Evolutionary conservation across 1,284 basidiomycete genomes (phyloP).

Genomic region (Ceratorhiza oryzae-sativae): DNA sequence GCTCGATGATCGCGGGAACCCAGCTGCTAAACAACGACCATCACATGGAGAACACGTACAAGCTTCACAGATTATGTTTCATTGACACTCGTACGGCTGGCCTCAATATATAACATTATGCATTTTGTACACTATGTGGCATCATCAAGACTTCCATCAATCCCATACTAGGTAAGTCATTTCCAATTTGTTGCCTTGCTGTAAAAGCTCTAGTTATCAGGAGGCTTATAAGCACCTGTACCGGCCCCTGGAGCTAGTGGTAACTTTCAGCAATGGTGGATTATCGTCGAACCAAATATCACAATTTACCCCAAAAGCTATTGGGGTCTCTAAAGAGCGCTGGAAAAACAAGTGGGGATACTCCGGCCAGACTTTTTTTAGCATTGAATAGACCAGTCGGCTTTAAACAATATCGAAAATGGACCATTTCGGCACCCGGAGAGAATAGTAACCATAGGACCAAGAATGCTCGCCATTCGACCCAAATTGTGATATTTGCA

Average conservation of each 20-base stretch:
- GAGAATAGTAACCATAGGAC: no score
- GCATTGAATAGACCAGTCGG: neutral
- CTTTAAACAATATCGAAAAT: neutral
- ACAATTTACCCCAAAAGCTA: slow-evolving; percentile 2
- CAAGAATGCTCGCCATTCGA: no score
- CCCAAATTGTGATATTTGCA: no score
- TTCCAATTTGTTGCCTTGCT: no score
- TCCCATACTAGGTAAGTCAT: no score
- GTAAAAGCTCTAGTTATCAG: no score
- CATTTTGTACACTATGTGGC: neutral
- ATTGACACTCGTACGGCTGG: neutral
- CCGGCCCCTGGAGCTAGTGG: no score
- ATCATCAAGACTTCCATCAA: neutral
- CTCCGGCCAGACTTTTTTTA: slow-evolving; percentile 4
- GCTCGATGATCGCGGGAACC: neutral
- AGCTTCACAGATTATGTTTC: slow-evolving; percentile 4
- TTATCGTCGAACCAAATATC: neutral
- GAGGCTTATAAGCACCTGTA: no score
- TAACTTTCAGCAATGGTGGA: slow-evolving; percentile 4
- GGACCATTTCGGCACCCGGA: neutral
- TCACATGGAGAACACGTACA: slow-evolving; percentile 17
- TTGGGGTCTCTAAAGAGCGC: neutral
- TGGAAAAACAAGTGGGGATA: slow-evolving; percentile 24
- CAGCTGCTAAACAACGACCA: neutral
- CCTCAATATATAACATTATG: neutral